Base-by-base conservation (phyloP, 2,329 filamentous ascomycete species). In the Fusarium sororula region DNA sequence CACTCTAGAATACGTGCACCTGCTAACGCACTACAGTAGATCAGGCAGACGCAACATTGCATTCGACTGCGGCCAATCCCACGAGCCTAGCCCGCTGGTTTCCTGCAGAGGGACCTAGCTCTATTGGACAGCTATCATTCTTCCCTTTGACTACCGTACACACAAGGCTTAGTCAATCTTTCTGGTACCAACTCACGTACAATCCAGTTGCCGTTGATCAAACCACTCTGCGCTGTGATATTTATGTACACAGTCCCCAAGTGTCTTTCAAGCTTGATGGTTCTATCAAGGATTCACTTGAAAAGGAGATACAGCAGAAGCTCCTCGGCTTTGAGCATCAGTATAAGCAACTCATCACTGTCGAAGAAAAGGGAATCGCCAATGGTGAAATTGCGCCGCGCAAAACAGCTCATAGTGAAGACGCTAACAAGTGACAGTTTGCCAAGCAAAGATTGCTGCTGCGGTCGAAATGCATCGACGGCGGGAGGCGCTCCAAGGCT, bases 401-500 rank as follows among this genome's bases (percentile, higher is more conserved):
- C 3, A 7, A 0, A 15, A 8, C 1, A 12, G 8, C 3, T 26
- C 1, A 11, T 15, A 22, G 1, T 22, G 2, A 3, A 3, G 12
- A 4, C 1, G n/a, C 50, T 53, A 3, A 53, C 18, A 5, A 15
- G 18, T 3, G 17, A 17, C 4, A 53, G 50, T 18, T 8, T 15
- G 7, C 18, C 32, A 53, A 26, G 13, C 9, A 22, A 22, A 53
- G 18, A 17, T 37, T 22, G n/a, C 32, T 26, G 18, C 20, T 9
- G 50, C 32, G 5, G 32, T 22, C 10, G 50, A 53, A 4, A 26
- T 22, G 7, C 32, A 53, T 12, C n/a, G 5, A 7, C n/a, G 9
- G 2, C 50, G 24, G n/a, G 50, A 53, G n/a, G 50, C 18, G 9
- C 9, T 22, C 5, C n/a, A 2, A 17, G 50, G 50, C 5, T 53